Evolutionary conservation across 495 filamentous ascomycete genomes (phyloP).

Genomic region (Thozetella sp.): DNA sequence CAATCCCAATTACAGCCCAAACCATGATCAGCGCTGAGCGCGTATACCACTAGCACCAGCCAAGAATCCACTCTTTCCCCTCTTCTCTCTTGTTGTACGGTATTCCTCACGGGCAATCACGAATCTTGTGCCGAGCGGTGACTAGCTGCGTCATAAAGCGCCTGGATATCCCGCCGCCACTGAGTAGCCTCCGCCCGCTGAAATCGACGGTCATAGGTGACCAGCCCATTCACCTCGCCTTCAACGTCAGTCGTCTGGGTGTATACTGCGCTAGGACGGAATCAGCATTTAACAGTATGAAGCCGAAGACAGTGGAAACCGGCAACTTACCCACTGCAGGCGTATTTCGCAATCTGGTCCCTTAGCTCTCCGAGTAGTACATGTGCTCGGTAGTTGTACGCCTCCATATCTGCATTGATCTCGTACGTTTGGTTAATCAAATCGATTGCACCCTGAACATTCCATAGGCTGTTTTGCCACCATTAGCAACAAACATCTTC

Average conservation of each 20-base stretch:
- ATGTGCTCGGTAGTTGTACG: slow-evolving; percentile 66
- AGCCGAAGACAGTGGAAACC: not conserved
- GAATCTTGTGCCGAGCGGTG: not conserved
- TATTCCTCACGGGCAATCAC: no score
- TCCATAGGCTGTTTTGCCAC: slow-evolving; percentile 57
- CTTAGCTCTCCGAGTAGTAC: slow-evolving; percentile 53
- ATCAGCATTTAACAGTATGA: not conserved
- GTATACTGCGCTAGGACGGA: slow-evolving; percentile 40
- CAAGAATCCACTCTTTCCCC: no score
- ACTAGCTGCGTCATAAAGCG: slow-evolving; percentile 56
- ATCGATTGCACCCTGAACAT: slow-evolving; percentile 53
- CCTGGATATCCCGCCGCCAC: slow-evolving; percentile 63
- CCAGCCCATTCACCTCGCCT: slow-evolving; percentile 70
- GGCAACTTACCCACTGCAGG: slow-evolving; percentile 49
- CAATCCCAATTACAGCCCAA: no score
- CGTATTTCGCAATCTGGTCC: slow-evolving; percentile 56
- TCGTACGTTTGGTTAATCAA: slow-evolving; percentile 69
- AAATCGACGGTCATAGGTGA: slow-evolving; percentile 65
- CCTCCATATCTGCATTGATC: slow-evolving; percentile 53
- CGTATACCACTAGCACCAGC: no score
- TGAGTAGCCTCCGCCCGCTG: slow-evolving; percentile 53
- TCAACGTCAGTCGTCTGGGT: slow-evolving; percentile 76
- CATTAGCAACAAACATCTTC: not conserved
- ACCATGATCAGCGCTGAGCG: no score
- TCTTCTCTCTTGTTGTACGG: no score